These are phyloP conservation scores for Paramecium sexaurelia DNA, from an alignment of 73 alveolate genomes.

Conservation along the genomic window DNA sequence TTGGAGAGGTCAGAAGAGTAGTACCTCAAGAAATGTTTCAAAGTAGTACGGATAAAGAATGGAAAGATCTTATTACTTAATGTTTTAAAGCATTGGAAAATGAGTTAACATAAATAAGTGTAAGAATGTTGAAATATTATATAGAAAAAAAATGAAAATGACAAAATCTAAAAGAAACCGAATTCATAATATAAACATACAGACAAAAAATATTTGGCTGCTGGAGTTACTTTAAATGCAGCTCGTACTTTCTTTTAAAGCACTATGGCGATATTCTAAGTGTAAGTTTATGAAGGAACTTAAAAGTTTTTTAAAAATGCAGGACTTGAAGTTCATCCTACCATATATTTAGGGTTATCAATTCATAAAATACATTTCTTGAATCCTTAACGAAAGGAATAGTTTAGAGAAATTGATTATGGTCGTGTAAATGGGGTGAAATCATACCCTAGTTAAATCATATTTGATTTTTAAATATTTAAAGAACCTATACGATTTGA, in stretches of 20 bases:
- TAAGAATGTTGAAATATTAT: not conserved
- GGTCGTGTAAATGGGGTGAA: not conserved
- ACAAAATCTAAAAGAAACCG: not conserved
- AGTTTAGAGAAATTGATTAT: not conserved
- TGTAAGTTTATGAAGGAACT: constrained; percentile 9
- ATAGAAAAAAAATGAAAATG: not conserved
- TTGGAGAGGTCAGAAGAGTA: constrained; percentile 20
- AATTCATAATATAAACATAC: not conserved
- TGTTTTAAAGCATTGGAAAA: not conserved
- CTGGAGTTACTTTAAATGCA: constrained; percentile 11
- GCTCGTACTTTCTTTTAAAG: not conserved
- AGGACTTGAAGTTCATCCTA: constrained; percentile 17
- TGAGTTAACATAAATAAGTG: not conserved
- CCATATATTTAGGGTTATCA: constrained; percentile 36
- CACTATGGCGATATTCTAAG: constrained; percentile 3
- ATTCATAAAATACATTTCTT: no score
- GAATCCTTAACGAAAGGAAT: constrained; percentile 32
- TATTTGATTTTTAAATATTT: constrained; percentile 4
- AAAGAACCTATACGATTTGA: no score
- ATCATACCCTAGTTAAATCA: constrained; percentile 36
- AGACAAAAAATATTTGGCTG: constrained; percentile 32
- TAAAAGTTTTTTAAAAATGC: not conserved
- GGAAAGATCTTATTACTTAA: not conserved
- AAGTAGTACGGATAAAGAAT: constrained; percentile 22
- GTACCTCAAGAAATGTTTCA: not conserved